Conservation (phyloP, 2,329 filamentous ascomycete genomes). For the Penicillium sp. region DNA sequence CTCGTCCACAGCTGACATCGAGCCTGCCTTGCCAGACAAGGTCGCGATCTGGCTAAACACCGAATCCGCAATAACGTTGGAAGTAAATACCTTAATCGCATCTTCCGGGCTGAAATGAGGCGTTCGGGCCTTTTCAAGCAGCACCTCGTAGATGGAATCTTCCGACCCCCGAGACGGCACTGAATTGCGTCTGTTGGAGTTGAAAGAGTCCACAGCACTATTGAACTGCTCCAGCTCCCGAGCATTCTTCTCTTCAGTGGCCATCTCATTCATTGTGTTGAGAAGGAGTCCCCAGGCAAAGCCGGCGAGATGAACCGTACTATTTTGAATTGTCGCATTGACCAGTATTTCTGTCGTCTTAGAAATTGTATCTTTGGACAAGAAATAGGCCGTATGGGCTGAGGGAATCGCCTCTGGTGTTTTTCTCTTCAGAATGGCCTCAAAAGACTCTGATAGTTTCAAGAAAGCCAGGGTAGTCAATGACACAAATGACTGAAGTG, state of each 20-base stretch:
- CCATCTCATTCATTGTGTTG: slow-evolving; percentile 60
- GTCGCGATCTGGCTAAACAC: slow-evolving; percentile 46
- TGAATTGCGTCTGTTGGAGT: slow-evolving; percentile 32
- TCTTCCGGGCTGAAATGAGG: slow-evolving; percentile 39
- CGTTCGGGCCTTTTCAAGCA: slow-evolving; percentile 42
- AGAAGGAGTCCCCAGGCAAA: slow-evolving; percentile 78
- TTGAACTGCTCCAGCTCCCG: slow-evolving; percentile 40
- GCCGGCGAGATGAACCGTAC: slow-evolving; percentile 64
- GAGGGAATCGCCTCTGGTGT: slow-evolving; percentile 19
- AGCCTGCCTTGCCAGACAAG: slow-evolving; percentile 41
- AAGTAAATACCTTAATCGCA: slow-evolving; percentile 43
- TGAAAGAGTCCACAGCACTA: slow-evolving; percentile 36
- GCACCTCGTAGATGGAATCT: slow-evolving; percentile 42
- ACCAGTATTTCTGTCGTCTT: slow-evolving; percentile 68
- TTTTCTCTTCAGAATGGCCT: slow-evolving; percentile 41
- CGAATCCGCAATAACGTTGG: slow-evolving; percentile 41
- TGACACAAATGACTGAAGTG: slow-evolving; percentile 64
- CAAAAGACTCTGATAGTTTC: slow-evolving; percentile 58
- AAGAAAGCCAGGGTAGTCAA: slow-evolving; percentile 67
- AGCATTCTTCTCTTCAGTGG: slow-evolving; percentile 55
- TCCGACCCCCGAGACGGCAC: slow-evolving; percentile 28
- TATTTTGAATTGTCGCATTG: slow-evolving; percentile 50
- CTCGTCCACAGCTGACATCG: slow-evolving; percentile 46
- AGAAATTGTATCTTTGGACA: slow-evolving; percentile 63
- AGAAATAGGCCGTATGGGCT: slow-evolving; percentile 54